phyloP scores from a whole-genome alignment of 495 filamentous ascomycete genomes.

The Amniculicola lignicola region DNA sequence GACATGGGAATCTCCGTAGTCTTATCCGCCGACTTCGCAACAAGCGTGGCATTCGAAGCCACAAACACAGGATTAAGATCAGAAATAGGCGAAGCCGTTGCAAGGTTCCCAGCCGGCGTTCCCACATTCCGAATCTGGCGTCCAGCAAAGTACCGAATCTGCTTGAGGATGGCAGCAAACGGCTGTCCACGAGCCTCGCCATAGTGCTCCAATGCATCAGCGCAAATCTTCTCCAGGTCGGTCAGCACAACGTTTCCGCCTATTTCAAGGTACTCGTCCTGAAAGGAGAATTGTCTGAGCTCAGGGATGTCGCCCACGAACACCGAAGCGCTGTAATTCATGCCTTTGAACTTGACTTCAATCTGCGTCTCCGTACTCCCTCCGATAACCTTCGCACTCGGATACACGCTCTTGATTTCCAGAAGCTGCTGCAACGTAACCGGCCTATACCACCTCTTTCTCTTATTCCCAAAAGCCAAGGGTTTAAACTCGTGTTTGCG shows the following conservation, averaged over 20 bases:
- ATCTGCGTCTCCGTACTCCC: conserved; percentile 97
- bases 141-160: conserved; percentile 89
- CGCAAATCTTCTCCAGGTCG: conserved; percentile 70
- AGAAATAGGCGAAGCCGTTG: conserved; percentile 92
- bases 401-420: conserved; percentile 82
- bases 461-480: conserved; percentile 88
- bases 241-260: conserved; percentile 91
- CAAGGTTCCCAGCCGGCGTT: conserved; percentile 91
- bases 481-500: conserved; percentile 78
- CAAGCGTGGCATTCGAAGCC: conserved; percentile 73
- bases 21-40: conserved; percentile 68
- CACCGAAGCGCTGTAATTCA: conserved; percentile 85
- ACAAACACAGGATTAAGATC: conserved; percentile 95
- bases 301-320: conserved; percentile 93
- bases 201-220: conserved; percentile 76
- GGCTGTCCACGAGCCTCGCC: conserved; percentile 68
- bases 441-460: conserved; percentile 89
- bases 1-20: conserved; percentile 85
- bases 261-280: conserved; percentile 77
- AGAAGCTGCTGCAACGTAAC: conserved; percentile 82
- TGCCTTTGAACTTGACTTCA: conserved; percentile 95
- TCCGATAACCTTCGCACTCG: conserved; percentile 88
- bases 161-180: conserved; percentile 70
- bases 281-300: conserved; percentile 71
- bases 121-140: conserved; percentile 95